Percentiles rank a stretch among this genome's conserved stretches.
phyloP scores from a whole-genome alignment of 2,329 filamentous ascomycete species.

The Penicillium sp. region DNA sequence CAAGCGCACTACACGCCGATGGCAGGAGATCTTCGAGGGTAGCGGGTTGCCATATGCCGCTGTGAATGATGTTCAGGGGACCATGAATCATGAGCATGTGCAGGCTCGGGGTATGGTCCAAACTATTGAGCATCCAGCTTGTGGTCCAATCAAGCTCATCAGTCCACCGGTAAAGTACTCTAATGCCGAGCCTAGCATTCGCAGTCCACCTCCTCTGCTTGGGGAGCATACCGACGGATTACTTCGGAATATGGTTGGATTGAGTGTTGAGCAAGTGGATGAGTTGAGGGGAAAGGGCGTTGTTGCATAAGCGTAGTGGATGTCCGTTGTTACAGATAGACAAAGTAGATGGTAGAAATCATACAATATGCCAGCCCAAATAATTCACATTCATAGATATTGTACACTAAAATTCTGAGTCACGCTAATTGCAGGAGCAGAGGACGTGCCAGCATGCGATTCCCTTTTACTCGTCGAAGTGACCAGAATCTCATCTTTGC shows the following conservation, averaged over 20 bases:
- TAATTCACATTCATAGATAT: too few species aligned
- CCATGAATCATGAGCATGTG: conserved; percentile 76
- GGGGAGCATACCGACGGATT: conserved; percentile 82
- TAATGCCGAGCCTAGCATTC: conserved; percentile 67
- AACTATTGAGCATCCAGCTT: conserved; percentile 72
- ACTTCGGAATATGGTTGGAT: conserved; percentile 56
- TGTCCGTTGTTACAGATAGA: background rate
- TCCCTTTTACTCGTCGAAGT: too few species aligned
- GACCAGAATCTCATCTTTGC: too few species aligned
- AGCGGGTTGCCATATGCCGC: conserved; percentile 88
- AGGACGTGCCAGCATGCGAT: too few species aligned
- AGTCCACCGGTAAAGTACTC: conserved; percentile 94
- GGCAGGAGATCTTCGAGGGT: conserved; percentile 78
- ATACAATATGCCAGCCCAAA: too few species aligned
- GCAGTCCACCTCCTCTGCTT: conserved; percentile 74
- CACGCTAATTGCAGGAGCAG: too few species aligned
- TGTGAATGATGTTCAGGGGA: conserved; percentile 86
- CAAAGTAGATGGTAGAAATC: too few species aligned
- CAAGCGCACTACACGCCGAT: conserved; percentile 75
- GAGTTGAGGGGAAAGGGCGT: background rate
- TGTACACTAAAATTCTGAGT: too few species aligned
- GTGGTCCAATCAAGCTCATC: conserved; percentile 79
- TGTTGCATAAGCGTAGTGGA: background rate
- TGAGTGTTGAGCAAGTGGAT: conserved; percentile 1
- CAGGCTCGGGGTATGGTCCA: conserved; percentile 79